Conservation (phyloP, 2,329 filamentous ascomycete genomes). For the Curvularia hawaiiensis region DNA sequence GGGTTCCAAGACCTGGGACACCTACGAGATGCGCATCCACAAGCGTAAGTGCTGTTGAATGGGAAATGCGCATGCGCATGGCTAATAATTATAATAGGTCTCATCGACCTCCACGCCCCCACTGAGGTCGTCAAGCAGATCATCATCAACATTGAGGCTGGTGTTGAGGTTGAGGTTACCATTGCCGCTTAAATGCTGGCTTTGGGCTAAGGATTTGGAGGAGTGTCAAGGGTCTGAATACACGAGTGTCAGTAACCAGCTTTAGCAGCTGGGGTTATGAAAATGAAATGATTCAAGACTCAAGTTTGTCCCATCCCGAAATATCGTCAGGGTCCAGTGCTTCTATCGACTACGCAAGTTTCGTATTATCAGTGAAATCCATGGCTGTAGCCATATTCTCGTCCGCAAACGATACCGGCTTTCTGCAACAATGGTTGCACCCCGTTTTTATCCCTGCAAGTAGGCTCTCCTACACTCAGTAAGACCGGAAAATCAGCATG, state of each 20-base stretch:
- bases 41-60: constrained; percentile 65
- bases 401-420: not conserved
- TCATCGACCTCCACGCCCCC: constrained; percentile 97
- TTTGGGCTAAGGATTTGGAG: constrained; percentile 19
- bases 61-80: not conserved
- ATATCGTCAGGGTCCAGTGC: not conserved
- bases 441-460: no score
- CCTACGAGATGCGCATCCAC: constrained; percentile 99
- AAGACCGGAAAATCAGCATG: no score
- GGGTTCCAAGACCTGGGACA: constrained; percentile 99
- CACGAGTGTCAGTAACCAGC: constrained; percentile 35
- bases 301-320: not conserved
- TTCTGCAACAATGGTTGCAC: not conserved
- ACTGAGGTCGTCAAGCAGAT: constrained; percentile 98
- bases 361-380: not conserved
- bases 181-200: constrained; percentile 71
- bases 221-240: constrained; percentile 16
- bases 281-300: constrained; percentile 31
- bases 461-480: no score
- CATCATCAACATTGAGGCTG: constrained; percentile 94
- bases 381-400: not conserved
- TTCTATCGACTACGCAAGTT: not conserved
- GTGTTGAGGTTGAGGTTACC: constrained; percentile 92
- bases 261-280: constrained; percentile 24
- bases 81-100: constrained; percentile 40